phyloP scores from a whole-genome alignment of 2,329 filamentous ascomycete genomes.

The Huntiella decipiens region DNA sequence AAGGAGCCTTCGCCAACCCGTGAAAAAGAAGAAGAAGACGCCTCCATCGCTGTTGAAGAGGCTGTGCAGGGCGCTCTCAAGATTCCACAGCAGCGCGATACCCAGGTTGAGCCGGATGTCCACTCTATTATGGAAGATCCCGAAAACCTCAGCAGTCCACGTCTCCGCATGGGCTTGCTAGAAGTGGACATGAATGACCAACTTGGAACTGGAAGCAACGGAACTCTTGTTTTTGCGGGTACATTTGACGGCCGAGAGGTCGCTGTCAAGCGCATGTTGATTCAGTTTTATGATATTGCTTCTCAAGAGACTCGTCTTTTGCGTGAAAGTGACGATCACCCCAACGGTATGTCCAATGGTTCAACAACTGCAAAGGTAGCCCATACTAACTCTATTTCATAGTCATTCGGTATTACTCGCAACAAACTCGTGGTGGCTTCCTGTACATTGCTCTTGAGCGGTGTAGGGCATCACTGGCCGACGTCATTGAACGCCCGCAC shows the following conservation, averaged over 20 bases:
- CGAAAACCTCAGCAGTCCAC: conserved; percentile 38
- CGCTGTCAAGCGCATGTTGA: conserved; percentile 90
- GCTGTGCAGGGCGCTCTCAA: conserved; percentile 40
- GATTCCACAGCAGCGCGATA: conserved; percentile 29
- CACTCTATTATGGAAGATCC: conserved; percentile 38
- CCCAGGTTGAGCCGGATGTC: conserved; percentile 38
- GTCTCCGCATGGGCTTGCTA: conserved; percentile 42
- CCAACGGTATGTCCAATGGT: conserved; percentile 39
- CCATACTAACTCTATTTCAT: conserved; percentile 14
- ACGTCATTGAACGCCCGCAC: conserved; percentile 63
- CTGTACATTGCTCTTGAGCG: conserved; percentile 91
- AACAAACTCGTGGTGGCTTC: conserved; percentile 74
- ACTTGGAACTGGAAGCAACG: conserved; percentile 71
- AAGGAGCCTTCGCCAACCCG: conserved; percentile 30
- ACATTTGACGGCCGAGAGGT: conserved; percentile 84
- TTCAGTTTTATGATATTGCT: conserved; percentile 88
- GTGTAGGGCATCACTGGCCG: conserved; percentile 81
- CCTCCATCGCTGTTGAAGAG: conserved; percentile 34
- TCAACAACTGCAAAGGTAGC: background rate
- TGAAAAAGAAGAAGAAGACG: conserved; percentile 27
- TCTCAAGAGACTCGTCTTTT: conserved; percentile 82
- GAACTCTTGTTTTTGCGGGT: conserved; percentile 92
- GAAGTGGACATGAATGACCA: conserved; percentile 45
- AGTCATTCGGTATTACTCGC: conserved; percentile 92
- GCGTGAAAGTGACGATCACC: conserved; percentile 85